Conservation (phyloP, 1,139 yeast species). For the Zygoascus sp. region DNA sequence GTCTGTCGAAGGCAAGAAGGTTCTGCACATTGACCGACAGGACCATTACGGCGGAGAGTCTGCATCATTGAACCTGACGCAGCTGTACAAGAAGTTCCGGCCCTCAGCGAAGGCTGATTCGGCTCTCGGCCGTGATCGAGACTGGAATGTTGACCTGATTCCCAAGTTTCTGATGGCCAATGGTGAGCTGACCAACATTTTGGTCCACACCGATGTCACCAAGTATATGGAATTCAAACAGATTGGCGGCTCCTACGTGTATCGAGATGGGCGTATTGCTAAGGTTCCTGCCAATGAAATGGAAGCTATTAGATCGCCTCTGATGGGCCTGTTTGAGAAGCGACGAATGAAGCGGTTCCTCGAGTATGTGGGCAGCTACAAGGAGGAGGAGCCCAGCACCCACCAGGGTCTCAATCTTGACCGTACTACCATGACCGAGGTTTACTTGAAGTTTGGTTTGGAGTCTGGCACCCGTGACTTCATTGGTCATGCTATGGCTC, state of each 20-base stretch:
- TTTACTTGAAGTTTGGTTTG: slow-evolving; percentile 82
- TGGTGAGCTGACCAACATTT: slow-evolving; percentile 93
- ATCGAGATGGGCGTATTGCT: slow-evolving; percentile 84
- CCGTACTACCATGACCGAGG: slow-evolving; percentile 85
- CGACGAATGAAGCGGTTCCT: slow-evolving; percentile 89
- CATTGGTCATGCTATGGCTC: slow-evolving; percentile 98
- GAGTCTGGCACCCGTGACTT: slow-evolving; percentile 94
- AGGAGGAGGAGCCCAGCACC: slow-evolving; percentile 72
- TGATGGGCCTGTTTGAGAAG: slow-evolving; percentile 96
- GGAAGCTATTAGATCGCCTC: slow-evolving; percentile 86
- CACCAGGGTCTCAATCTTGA: slow-evolving; percentile 84
- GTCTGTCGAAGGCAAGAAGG: slow-evolving; percentile 96
- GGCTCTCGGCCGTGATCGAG: slow-evolving; percentile 83
- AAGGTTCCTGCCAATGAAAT: slow-evolving; percentile 91
- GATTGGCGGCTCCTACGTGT: slow-evolving; percentile 90
- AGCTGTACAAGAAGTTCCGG: slow-evolving; percentile 43
- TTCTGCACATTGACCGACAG: slow-evolving; percentile 91
- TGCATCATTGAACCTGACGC: slow-evolving; percentile 58
- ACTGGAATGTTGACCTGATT: slow-evolving; percentile 96
- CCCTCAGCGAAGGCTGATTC: slow-evolving; percentile 50
- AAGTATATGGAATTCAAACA: slow-evolving; percentile 95
- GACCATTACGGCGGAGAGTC: slow-evolving; percentile 90
- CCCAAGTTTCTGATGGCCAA: slow-evolving; percentile 98
- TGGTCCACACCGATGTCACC: slow-evolving; percentile 93
- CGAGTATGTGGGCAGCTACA: slow-evolving; percentile 79